Evolutionary conservation across 2,329 filamentous ascomycete genomes (phyloP).

Genomic region (Penicillium brasilianum): DNA sequence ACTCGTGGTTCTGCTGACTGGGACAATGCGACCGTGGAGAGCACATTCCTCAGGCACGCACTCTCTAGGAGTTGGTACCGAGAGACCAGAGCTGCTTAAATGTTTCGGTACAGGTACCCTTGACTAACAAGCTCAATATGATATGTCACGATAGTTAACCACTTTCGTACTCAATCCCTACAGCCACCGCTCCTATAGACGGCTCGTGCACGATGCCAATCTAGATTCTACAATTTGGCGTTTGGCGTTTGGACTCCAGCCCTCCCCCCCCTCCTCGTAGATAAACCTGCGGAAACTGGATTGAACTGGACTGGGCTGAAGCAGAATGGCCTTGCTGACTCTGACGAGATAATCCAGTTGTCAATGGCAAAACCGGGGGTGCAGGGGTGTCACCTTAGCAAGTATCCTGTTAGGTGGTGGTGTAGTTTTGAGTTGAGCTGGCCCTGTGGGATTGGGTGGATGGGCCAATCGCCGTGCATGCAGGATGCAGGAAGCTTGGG

Average conservation of each 20-base stretch:
- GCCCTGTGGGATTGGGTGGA: constrained; percentile 4
- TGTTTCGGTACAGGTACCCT: neutral
- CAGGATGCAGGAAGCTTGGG: constrained; percentile 7
- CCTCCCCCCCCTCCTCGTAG: neutral
- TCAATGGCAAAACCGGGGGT: constrained; percentile 13
- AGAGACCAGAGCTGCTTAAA: neutral
- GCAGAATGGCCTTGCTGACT: neutral
- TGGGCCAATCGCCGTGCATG: constrained; percentile 1
- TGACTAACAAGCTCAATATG: neutral
- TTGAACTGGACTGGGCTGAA: neutral
- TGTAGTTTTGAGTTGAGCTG: constrained; percentile 6
- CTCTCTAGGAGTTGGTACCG: too few relatives aligned
- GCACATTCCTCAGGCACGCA: neutral
- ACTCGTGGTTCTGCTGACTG: neutral
- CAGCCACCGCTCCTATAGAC: neutral
- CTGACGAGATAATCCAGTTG: neutral
- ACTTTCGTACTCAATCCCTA: neutral
- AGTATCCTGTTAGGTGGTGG: neutral
- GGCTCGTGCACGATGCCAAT: constrained; percentile 6
- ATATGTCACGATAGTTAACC: neutral
- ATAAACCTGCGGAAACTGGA: neutral
- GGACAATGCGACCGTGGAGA: neutral
- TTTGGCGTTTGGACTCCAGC: neutral
- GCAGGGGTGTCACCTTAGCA: neutral
- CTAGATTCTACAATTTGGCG: neutral